Evolutionary conservation across 495 filamentous ascomycete genomes (phyloP), one percentile per base, ranked within the genome.

Genomic region (Aspergillus nanangensis): DNA sequence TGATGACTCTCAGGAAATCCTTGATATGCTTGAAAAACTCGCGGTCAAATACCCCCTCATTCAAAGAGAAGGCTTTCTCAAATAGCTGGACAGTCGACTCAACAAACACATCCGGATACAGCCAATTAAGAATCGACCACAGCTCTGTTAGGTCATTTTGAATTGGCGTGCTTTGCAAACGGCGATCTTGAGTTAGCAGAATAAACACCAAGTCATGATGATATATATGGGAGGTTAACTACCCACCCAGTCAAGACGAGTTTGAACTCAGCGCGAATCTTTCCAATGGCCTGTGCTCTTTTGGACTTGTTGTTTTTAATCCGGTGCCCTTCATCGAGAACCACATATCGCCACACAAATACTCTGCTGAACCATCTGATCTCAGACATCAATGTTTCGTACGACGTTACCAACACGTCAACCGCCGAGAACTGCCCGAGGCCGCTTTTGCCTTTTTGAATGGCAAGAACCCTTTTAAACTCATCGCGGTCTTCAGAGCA

Each of bases 101-200:
- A 3, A 63, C 60, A 53, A 87, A 87, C 0, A 86, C 74, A 11
- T 84, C 78, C 0, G 80, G 81, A 40, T 77, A 82, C 0, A 86
- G 60, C 78, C 78, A 86, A 41, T 80, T 74, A 0, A 86, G 61
- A 8, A 85, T 55, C 0, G 79, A 75, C 82, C 82, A 85, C 25
- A 83, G 57, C 50, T 85, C 82, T 0, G 61, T 58, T 0, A 86
- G 60, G 44, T 86, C 78, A 45, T 85, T 86, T 41, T 86, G 82
- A 5, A 86, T 62, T 0, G 82, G 82, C 8, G 82, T 86, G 1
- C 58, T 11, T 10, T 4, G 11, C 41, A 5, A 31, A 17, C 20
- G 21, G 44, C 17, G 47, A 35, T 37, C 17, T 8, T 34, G 4
- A 18, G 11, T 2, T 27, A n/a, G 4, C 17, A 13, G 21, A 18